Percentiles rank a stretch among this genome's conserved stretches.
These are phyloP conservation scores for Chlorophyllum brunneum DNA, from an alignment of 768 basidiomycete genomes.

Conservation along the genomic window DNA sequence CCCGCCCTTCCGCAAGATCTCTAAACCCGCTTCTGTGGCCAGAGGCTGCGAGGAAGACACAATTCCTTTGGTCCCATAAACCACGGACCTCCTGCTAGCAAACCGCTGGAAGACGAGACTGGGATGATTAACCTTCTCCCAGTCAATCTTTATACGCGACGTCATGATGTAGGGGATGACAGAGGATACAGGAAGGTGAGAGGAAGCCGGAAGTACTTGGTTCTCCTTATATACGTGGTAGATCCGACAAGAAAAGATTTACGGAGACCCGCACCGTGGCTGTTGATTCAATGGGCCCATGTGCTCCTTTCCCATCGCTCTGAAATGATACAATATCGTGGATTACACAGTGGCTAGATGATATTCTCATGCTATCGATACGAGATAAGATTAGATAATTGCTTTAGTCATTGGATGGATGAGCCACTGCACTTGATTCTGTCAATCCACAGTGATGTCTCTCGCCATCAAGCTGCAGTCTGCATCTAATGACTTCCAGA, in stretches of 20 bases:
- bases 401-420: not conserved
- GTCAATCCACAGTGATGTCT: slow-evolving; percentile 37
- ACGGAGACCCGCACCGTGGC: not conserved
- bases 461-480: slow-evolving; percentile 59
- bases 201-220: not conserved
- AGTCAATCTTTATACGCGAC: slow-evolving; percentile 36
- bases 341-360: too few species aligned
- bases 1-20: slow-evolving; percentile 88
- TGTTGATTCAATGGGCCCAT: too few species aligned
- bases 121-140: slow-evolving; percentile 64
- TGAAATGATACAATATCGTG: not conserved
- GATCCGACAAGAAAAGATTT: not conserved
- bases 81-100: slow-evolving; percentile 80
- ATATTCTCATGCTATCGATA: not conserved
- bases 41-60: slow-evolving; percentile 89
- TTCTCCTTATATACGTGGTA: not conserved
- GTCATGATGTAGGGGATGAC: slow-evolving; percentile 22
- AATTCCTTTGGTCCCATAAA: slow-evolving; percentile 83
- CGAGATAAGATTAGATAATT: slow-evolving; percentile 3
- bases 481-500: slow-evolving; percentile 74
- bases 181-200: not conserved
- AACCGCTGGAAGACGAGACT: slow-evolving; percentile 67
- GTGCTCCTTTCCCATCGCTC: not conserved
- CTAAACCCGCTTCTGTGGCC: slow-evolving; percentile 87
- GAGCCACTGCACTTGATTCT: not conserved